phyloP scores from a whole-genome alignment of 1,284 basidiomycete species.

The Cystobasidiaceae sp. region DNA sequence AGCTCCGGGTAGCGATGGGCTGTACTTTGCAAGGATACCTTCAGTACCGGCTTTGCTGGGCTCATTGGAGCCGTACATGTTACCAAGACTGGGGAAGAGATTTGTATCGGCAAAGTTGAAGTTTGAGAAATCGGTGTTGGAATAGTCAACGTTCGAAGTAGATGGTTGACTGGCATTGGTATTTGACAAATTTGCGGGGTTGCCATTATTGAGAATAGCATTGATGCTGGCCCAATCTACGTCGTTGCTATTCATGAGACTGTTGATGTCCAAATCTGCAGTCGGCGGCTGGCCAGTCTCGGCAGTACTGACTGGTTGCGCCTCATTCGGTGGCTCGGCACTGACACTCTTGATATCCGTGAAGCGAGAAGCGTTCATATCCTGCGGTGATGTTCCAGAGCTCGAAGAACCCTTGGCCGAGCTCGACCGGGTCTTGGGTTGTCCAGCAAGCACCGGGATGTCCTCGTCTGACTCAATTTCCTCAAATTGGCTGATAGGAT shows the following conservation, averaged over 20 bases:
- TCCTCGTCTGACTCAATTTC: slow-evolving; percentile 28
- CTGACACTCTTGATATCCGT: background rate
- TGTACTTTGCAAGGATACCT: background rate
- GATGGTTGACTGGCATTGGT: background rate
- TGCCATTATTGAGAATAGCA: slow-evolving; percentile 3
- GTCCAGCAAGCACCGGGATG: background rate
- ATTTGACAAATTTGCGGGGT: background rate
- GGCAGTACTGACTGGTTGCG: background rate
- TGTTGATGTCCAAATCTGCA: background rate
- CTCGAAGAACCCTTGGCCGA: background rate
- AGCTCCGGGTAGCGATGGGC: no score
- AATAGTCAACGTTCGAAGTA: background rate
- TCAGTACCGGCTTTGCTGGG: no score
- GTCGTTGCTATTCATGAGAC: slow-evolving; percentile 6
- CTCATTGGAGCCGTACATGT: no score
- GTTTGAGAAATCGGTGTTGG: slow-evolving; percentile 13
- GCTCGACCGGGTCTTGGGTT: background rate
- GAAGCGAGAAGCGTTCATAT: background rate
- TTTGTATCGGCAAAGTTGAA: no score
- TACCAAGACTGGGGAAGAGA: no score
- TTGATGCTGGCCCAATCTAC: slow-evolving; percentile 26
- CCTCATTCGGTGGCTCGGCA: background rate
- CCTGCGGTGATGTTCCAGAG: background rate
- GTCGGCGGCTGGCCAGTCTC: background rate
- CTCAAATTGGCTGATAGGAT: slow-evolving; percentile 15